Percentiles rank a stretch among this genome's conserved stretches.
phyloP scores from a whole-genome alignment of 139 green algal genomes.

The Desmodesmus armatus region DNA sequence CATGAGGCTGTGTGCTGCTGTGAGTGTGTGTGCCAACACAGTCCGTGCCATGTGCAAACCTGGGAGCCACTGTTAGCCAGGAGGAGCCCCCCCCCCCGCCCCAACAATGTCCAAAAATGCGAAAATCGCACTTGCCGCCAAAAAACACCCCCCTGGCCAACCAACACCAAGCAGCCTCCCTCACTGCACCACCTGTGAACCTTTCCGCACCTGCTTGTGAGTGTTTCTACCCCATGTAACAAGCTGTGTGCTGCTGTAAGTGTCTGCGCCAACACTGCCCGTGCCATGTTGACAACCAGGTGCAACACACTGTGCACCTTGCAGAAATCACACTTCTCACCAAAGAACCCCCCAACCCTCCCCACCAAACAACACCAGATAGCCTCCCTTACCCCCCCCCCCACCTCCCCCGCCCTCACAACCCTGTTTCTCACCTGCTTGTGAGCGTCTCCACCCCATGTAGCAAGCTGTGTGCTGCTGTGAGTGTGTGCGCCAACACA shows the following conservation, averaged over 20 bases:
- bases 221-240: background rate
- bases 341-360: too few relatives aligned
- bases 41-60: slow-evolving; percentile 26
- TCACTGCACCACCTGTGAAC: background rate
- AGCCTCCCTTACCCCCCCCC: too few relatives aligned
- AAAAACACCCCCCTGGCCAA: too few relatives aligned
- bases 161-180: background rate
- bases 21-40: slow-evolving; percentile 11
- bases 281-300: too few relatives aligned
- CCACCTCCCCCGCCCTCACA: too few relatives aligned
- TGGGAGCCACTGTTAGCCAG: slow-evolving; percentile 28
- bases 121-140: too few relatives aligned
- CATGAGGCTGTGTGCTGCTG: background rate
- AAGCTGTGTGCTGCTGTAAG: background rate
- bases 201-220: too few relatives aligned
- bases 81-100: slow-evolving; percentile 10
- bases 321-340: too few relatives aligned
- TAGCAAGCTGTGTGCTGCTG: background rate
- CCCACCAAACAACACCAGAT: too few relatives aligned
- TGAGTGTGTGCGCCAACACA: slow-evolving; percentile 11
- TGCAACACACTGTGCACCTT: too few relatives aligned
- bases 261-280: too few relatives aligned
- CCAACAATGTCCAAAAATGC: too few relatives aligned
- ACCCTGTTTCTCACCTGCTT: slow-evolving; percentile 16
- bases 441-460: slow-evolving; percentile 21